Percentiles rank a stretch among this genome's conserved stretches.
Evolutionary conservation across 2,329 filamentous ascomycete genomes (phyloP).

Genomic region (Phaeosphaeria sp.): DNA sequence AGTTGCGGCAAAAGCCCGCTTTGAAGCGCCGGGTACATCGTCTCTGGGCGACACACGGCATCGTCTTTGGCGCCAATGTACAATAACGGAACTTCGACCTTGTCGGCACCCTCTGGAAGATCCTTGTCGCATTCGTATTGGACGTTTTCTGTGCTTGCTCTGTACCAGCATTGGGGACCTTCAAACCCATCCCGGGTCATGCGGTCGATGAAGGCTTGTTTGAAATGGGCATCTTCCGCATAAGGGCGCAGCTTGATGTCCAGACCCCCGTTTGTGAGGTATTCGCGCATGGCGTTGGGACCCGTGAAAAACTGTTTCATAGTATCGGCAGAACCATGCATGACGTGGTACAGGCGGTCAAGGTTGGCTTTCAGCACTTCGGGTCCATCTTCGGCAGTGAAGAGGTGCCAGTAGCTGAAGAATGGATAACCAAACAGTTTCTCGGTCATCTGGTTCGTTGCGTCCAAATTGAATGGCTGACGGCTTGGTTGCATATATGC

Average conservation of each 20-base stretch:
- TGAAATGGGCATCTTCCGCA: slow-evolving; percentile 38
- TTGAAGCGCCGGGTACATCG: slow-evolving; percentile 34
- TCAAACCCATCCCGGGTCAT: slow-evolving; percentile 45
- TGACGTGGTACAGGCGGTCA: slow-evolving; percentile 46
- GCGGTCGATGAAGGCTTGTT: slow-evolving; percentile 43
- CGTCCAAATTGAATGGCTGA: slow-evolving; percentile 48
- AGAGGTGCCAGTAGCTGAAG: slow-evolving; percentile 57
- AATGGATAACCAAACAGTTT: slow-evolving; percentile 47
- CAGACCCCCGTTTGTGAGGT: slow-evolving; percentile 18
- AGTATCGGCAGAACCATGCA: slow-evolving; percentile 44
- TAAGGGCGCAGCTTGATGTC: slow-evolving; percentile 38
- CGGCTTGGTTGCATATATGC: slow-evolving; percentile 49
- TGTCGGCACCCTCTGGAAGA: slow-evolving; percentile 22
- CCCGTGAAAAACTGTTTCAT: slow-evolving; percentile 49
- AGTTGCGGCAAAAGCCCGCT: slow-evolving; percentile 39
- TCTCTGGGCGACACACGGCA: slow-evolving; percentile 42
- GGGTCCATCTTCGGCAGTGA: slow-evolving; percentile 50
- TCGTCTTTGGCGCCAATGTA: slow-evolving; percentile 46
- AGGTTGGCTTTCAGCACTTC: slow-evolving; percentile 49
- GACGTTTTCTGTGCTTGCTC: slow-evolving; percentile 27
- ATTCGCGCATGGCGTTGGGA: slow-evolving; percentile 44
- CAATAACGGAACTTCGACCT: slow-evolving; percentile 47
- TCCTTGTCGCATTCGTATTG: slow-evolving; percentile 38
- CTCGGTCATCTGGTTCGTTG: slow-evolving; percentile 39
- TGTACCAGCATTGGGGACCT: slow-evolving; percentile 49